Evolutionary conservation across 441 rosid species (phyloP).

Genomic region (Hura crepitans): DNA sequence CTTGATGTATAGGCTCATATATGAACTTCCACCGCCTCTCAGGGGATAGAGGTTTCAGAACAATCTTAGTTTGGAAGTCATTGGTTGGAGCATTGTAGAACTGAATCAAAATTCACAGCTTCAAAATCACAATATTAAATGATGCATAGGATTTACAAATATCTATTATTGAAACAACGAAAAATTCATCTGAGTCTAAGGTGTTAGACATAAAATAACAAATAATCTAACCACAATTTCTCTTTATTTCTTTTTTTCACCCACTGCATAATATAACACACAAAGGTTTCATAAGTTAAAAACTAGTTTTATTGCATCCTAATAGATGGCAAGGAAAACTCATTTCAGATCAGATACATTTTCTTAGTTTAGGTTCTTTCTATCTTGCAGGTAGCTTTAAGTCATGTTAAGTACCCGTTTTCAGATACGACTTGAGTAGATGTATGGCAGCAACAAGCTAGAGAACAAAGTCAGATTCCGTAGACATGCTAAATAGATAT

Average conservation of each 20-base stretch:
- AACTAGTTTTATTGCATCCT: too few species aligned
- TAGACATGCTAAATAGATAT: neutral
- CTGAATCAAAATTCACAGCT: slow-evolving; percentile 36
- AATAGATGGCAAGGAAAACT: too few species aligned
- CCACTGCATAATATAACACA: too few species aligned
- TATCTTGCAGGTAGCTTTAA: neutral
- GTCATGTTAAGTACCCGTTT: neutral
- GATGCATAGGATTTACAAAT: neutral
- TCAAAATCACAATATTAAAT: slow-evolving; percentile 20
- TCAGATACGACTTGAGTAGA: neutral
- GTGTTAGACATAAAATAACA: too few species aligned
- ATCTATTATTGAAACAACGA: too few species aligned
- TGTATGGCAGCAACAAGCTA: neutral
- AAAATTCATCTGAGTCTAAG: neutral
- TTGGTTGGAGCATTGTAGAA: slow-evolving; percentile 78
- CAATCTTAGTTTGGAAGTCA: slow-evolving; percentile 79
- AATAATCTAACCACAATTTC: too few species aligned
- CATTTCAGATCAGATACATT: neutral
- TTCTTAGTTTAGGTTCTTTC: neutral
- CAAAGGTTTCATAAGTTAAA: too few species aligned
- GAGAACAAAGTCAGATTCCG: neutral
- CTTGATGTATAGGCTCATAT: slow-evolving; percentile 71
- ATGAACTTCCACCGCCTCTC: slow-evolving; percentile 78
- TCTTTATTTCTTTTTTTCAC: too few species aligned
- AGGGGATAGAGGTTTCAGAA: slow-evolving; percentile 68